Evolutionary conservation across 306 rosid species (phyloP), one percentile per base, ranked within the genome.

Genomic region (Begonia loranthoides): DNA sequence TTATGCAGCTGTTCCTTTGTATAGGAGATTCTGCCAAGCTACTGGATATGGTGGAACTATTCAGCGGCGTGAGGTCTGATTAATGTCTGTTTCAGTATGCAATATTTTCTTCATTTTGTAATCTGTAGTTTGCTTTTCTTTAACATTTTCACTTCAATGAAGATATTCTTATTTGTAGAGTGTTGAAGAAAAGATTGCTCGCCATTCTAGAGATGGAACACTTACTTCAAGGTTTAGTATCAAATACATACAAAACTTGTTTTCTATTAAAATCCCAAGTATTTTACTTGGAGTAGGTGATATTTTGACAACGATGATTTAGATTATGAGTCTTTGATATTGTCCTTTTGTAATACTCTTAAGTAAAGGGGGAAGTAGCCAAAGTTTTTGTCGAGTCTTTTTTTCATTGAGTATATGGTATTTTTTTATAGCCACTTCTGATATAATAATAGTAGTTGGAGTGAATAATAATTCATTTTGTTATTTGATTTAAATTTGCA

Each of bases 1-100:
- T 63, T 86, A 90, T 63, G 99, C 99, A 43, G 88, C 95, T 51
- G 94, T 80, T 62, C 94, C 99, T 49, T 74, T 90, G 12, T 90
- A 90, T 59, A 69, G 88, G 64, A 90, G 88, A 60, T 90, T 86
- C 69, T 90, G 99, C 73, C 95, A 86, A 75, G 99, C 81, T 65
- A 86, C 99, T 38, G 94, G 95, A 48, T 86, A 90, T 57, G 95
- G 94, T 63, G 99, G 99, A 71, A 90, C 99, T 45, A 63, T 83
- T 61, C 88, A 76, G 63, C 83, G 92, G 34, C 86, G 88, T 44
- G 99, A 86, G 93, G 94, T 84, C 44, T 39, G 74, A 41, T 19
- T 69, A 19, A 41, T 7, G 13, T 62, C 41, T 55, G 33, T 46
- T 55, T 54, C 50, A 44, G 38, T 14, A 6, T 34, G 15, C 44